Evolutionary conservation across 1,284 basidiomycete genomes (phyloP), one percentile per base, ranked within the genome.

Genomic region (Sanghuangporus weigelae): DNA sequence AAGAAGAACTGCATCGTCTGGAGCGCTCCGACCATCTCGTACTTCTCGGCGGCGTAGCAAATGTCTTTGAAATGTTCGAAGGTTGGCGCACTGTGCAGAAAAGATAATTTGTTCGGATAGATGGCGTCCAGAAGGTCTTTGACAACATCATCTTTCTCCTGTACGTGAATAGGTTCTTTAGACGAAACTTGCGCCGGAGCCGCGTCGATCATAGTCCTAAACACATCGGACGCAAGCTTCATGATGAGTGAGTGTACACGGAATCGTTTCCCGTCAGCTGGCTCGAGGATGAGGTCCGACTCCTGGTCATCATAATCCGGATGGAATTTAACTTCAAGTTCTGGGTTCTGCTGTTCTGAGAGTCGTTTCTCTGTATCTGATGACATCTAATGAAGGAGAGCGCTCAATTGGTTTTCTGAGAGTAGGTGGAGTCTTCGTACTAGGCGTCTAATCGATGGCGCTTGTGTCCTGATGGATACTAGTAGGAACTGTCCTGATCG

Each of bases 251-350:
- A 63, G 42, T 63, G 64, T 16, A 66, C 60, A 6, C 42, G 49
- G 61, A 66, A 66, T 10, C 31, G 31, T 6, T 44, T 35, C 3
- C 57, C 56, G 31, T 66, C 60, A 51, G n/a, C 39, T 6, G 64
- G 59, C 14, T 23, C 12, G n/a, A 66, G 53, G 3, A 66, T 48
- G 19, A 66, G n/a, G 40, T 66, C 64, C 5, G 38, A 62, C 19
- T 60, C 62, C 7, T 55, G 60, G 19, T 31, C 44, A 14, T 36
- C 16, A 39, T 60, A 60, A n/a, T 42, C 46, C 23, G 23, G 31
- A 44, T 48, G 35, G 35, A 62, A 11, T 46, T 46, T 16, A 14
- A 46, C 10, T 16, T 46, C 44, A n/a, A 16, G 16, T 2, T 11
- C 1, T 7, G 7, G 16, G 7, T 1, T 19, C 16, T 11, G 7